Base-by-base conservation (phyloP, 768 basidiomycete species). In the Dictyophora rubrovolvata region DNA sequence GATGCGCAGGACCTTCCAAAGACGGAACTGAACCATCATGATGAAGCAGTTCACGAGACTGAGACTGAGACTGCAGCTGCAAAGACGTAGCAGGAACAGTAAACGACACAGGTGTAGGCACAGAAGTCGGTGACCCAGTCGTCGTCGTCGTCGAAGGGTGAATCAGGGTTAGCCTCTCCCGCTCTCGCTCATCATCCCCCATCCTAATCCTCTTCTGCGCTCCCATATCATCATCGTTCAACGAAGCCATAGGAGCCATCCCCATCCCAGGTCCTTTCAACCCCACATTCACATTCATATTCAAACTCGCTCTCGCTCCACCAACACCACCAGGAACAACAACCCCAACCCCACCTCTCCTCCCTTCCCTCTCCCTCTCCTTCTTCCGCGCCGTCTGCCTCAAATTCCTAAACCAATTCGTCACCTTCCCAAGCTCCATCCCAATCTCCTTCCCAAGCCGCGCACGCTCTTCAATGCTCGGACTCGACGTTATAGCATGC, bases 381-480 rank as follows among this genome's bases (percentile, higher is more conserved):
- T 59, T 59, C 50, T 59, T 89, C 48, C 87, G 74, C n/a, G 87
- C 79, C 17, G 86, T 86, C 72, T 91, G 88, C 37, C 88, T 80
- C 59, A 90, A 76, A 67, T 91, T 91, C 36, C 88, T 78, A 76
- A 90, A 90, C 88, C 88, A 91, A 69, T 91, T 91, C 17, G 88
- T 89, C 55, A 91, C 87, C 71, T 88, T 89, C 63, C 83, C 85
- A 59, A 90, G 70, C 70, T 91, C 88, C 81, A 91, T 89, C 72
- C 86, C 88, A 60, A 89, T 81, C 72, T 89, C 84, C 21, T 79
- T 74, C 9, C 87, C 89, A 3, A 91, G 74, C 48, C 82, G 80
- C 52, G 79, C 79, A 53, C 89, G 85, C 69, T 90, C 84, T 69
- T 91, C 88, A 61, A 90, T 88, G 14, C 85, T 83, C 6, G 89